A percentile compares a stretch with the other conserved stretches of the same genome.
Evolutionary conservation across 2,329 filamentous ascomycete species (phyloP).

Genomic region (Thielaviopsis punctulata): DNA sequence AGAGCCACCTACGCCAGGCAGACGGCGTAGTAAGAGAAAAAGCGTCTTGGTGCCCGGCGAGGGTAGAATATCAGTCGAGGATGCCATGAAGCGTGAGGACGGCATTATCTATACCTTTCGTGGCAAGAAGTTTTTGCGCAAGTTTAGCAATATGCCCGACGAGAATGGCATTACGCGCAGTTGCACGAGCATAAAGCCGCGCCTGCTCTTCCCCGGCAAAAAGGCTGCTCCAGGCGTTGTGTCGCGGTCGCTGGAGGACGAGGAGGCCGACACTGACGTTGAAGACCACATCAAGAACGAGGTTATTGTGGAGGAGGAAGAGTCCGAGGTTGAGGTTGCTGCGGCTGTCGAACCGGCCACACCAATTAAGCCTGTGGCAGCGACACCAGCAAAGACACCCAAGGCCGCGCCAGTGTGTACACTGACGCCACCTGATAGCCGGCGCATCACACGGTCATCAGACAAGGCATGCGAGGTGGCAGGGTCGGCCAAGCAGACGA

Average conservation of each 20-base stretch:
- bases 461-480: constrained; percentile 30
- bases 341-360: constrained; percentile 16
- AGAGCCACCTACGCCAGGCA: constrained; percentile 20
- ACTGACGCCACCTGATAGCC: constrained; percentile 44
- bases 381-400: constrained; percentile 25
- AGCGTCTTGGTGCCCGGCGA: constrained; percentile 38
- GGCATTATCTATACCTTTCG: constrained; percentile 65
- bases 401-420: constrained; percentile 38
- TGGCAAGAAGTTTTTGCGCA: constrained; percentile 62
- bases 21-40: constrained; percentile 38
- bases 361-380: constrained; percentile 20
- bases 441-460: constrained; percentile 38
- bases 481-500: constrained; percentile 40
- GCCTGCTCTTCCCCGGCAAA: constrained; percentile 48
- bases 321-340: constrained; percentile 15
- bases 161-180: constrained; percentile 26
- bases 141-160: constrained; percentile 33
- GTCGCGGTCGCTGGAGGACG: constrained; percentile 32
- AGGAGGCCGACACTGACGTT: constrained; percentile 42
- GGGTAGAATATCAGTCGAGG: constrained; percentile 40
- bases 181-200: constrained; percentile 53
- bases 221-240: constrained; percentile 22
- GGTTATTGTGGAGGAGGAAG: constrained; percentile 11
- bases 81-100: constrained; percentile 47
- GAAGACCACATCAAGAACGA: constrained; percentile 28